phyloP scores from a whole-genome alignment of 495 filamentous ascomycete species.

The Penicillium chermesinum region DNA sequence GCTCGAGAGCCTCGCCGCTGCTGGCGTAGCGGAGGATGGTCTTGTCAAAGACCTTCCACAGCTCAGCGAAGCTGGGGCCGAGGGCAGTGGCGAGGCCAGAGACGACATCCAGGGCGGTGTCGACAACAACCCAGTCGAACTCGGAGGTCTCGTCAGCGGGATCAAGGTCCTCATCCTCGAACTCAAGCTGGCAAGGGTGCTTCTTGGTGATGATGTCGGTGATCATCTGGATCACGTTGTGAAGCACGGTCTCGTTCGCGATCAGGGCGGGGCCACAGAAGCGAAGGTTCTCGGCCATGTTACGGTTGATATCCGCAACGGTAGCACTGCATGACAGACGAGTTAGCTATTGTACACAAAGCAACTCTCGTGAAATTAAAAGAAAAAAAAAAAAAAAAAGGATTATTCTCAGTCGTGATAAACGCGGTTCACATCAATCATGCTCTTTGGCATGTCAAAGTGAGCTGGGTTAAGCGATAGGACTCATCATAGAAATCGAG shows the following conservation, averaged over 20 bases:
- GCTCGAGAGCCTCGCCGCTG: conserved; percentile 77
- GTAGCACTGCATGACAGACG: conserved; percentile 54
- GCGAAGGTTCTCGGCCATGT: conserved; percentile 88
- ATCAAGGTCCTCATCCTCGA: conserved; percentile 67
- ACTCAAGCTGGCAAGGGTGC: conserved; percentile 89
- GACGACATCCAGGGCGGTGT: conserved; percentile 86
- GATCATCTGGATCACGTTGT: conserved; percentile 63
- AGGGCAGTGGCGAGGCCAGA: conserved; percentile 77
- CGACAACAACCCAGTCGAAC: conserved; percentile 95
- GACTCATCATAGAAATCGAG: conserved; percentile 67
- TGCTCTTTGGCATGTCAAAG: conserved; percentile 78
- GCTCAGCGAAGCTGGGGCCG: conserved; percentile 71
- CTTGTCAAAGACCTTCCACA: conserved; percentile 93
- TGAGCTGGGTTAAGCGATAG: conserved; percentile 98
- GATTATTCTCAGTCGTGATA: conserved; percentile 39
- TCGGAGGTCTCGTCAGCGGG: conserved; percentile 80
- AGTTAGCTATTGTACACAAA: conserved; percentile 34
- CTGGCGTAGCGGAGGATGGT: conserved; percentile 81
- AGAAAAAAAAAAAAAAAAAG: conserved; percentile 13
- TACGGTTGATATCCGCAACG: conserved; percentile 93
- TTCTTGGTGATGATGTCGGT: conserved; percentile 74
- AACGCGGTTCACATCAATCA: conserved; percentile 87
- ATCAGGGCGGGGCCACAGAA: conserved; percentile 85
- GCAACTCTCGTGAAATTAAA: conserved; percentile 2
- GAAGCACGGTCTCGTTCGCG: conserved; percentile 54